These are phyloP conservation scores for Lactuca sativa DNA, from an alignment of 129 eudicot genomes.

Conservation along the genomic window DNA sequence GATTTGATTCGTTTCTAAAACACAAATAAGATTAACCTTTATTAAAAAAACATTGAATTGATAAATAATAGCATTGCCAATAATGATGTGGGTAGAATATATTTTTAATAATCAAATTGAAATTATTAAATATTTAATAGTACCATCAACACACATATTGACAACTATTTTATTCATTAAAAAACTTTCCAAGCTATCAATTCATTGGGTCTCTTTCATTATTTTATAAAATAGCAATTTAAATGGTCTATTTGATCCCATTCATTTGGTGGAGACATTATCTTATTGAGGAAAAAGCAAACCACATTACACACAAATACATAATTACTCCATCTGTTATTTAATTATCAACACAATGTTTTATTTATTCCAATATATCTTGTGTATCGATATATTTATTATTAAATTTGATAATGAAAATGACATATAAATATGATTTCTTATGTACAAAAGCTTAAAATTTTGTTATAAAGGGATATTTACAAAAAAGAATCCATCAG, in stretches of 20 bases:
- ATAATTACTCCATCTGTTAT: slow-evolving; percentile 30
- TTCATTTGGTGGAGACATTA: slow-evolving; percentile 24
- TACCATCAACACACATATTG: slow-evolving; percentile 5
- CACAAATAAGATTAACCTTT: neutral
- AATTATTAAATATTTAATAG: slow-evolving; percentile 8
- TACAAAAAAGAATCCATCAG: neutral
- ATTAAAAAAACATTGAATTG: neutral
- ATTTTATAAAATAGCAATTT: neutral
- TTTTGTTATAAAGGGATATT: too few relatives aligned
- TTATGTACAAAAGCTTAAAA: neutral
- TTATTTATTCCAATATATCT: slow-evolving; percentile 6
- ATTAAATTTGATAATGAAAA: slow-evolving; percentile 3
- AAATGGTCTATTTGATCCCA: slow-evolving; percentile 20
- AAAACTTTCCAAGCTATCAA: neutral
- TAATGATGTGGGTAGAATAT: slow-evolving; percentile 24
- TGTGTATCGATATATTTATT: slow-evolving; percentile 13
- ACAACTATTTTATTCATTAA: slow-evolving; percentile 16
- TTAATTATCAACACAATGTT: neutral
- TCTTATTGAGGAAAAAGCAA: slow-evolving; percentile 25
- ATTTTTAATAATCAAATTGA: neutral
- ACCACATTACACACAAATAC: slow-evolving; percentile 28
- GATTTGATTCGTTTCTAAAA: slow-evolving; percentile 1
- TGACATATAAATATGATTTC: neutral
- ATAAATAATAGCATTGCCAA: slow-evolving; percentile 10
- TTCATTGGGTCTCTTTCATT: slow-evolving; percentile 12